These are phyloP conservation scores for Pluteus cervinus DNA, from an alignment of 768 basidiomycete species.

Conservation along the genomic window DNA sequence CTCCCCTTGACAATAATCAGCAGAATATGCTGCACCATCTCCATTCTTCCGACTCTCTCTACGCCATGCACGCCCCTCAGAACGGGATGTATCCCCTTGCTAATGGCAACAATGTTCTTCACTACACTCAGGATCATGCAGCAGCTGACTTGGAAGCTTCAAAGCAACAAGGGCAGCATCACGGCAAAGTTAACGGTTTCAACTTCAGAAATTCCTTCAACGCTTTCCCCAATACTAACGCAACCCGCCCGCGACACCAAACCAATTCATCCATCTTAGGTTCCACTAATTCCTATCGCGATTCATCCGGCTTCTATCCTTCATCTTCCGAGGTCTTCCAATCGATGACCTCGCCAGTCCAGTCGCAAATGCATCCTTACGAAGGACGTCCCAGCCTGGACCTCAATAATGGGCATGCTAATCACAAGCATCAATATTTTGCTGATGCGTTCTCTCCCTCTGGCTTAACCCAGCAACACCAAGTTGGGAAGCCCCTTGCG, in stretches of 20 bases:
- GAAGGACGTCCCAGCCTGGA: constrained; percentile 32
- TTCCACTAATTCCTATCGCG: constrained; percentile 30
- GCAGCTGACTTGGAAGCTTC: constrained; percentile 29
- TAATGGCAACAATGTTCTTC: constrained; percentile 28
- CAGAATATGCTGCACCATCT: constrained; percentile 27
- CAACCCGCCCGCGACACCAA: constrained; percentile 36
- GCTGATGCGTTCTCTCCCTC: constrained; percentile 3
- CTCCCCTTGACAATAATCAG: constrained; percentile 35
- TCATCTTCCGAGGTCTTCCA: constrained; percentile 28
- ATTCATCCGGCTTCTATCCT: constrained; percentile 25
- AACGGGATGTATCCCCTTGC: constrained; percentile 27
- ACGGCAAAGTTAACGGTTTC: constrained; percentile 30
- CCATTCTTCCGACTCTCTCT: constrained; percentile 27
- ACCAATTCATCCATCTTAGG: constrained; percentile 25
- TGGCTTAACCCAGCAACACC: constrained; percentile 1
- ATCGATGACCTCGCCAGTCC: constrained; percentile 32
- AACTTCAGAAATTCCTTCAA: constrained; percentile 20
- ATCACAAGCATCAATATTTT: constrained; percentile 4
- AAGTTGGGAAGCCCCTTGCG: background rate
- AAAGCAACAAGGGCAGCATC: constrained; percentile 25
- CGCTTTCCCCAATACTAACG: constrained; percentile 35
- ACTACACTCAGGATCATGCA: constrained; percentile 30
- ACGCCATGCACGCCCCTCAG: constrained; percentile 25
- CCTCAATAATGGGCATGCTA: constrained; percentile 20
- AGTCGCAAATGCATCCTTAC: constrained; percentile 29